Percentiles rank a stretch among this genome's conserved stretches.
Evolutionary conservation across 257 asterid species (phyloP).

Genomic region (Rehmannia glutinosa): DNA sequence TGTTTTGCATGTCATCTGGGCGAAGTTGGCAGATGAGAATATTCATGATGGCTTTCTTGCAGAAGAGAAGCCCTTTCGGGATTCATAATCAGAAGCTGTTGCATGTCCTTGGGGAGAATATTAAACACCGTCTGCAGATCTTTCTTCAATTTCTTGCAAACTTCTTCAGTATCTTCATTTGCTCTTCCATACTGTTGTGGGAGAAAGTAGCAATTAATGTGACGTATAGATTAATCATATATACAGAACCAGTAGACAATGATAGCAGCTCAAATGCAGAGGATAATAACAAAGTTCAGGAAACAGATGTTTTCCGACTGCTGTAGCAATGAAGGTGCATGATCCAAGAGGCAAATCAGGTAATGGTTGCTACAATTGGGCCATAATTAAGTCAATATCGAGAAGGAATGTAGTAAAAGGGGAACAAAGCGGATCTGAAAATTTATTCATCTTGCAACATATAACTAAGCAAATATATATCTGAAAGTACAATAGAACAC

Average conservation of each 20-base stretch:
- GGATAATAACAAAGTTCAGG: background rate
- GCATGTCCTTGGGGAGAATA: constrained; percentile 75
- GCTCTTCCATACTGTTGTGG: constrained; percentile 49
- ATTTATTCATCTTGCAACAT: background rate
- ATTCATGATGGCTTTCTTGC: constrained; percentile 25
- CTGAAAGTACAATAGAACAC: background rate
- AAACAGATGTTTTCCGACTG: too few species aligned
- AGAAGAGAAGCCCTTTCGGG: constrained; percentile 72
- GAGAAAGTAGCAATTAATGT: constrained; percentile 18
- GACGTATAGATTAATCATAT: background rate
- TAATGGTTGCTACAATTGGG: too few species aligned
- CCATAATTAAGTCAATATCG: background rate
- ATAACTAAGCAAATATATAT: background rate
- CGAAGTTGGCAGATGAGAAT: constrained; percentile 22
- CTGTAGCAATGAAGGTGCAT: background rate
- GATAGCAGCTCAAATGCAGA: background rate
- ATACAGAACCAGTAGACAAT: too few species aligned
- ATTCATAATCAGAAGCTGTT: constrained; percentile 80
- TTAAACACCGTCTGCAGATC: constrained; percentile 70
- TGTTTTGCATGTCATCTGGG: constrained; percentile 35
- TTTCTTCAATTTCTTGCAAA: constrained; percentile 63
- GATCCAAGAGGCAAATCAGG: constrained; percentile 1
- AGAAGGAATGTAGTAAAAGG: background rate
- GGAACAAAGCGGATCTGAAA: background rate
- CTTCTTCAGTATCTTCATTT: constrained; percentile 51